Evolutionary conservation across 192 early-diverging fungal genomes (phyloP), one percentile per base, ranked within the genome.

Genomic region (Geosiphon pyriformis): DNA sequence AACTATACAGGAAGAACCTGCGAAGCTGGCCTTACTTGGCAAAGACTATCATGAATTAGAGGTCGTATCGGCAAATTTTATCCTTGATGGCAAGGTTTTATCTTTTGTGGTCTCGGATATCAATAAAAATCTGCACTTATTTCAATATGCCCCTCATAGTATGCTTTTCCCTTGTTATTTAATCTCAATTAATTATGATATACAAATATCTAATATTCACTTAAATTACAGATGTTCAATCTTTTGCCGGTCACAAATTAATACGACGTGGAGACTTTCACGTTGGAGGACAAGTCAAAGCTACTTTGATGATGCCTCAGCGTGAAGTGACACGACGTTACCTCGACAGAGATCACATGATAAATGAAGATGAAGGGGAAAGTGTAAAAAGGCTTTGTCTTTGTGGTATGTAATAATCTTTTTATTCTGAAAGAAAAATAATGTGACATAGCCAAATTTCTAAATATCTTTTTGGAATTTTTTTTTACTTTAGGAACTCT

Each of bases 221-320:
- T 33, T 18, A 32, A 4, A 35, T 51, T n/a, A 17, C 60, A 91
- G 90, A 97, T 67, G 80, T 93, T 31, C 92, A 94, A 60, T 96
- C 95, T 0, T 85, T 88, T 54, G 80, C 83, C 57, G 97, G 97
- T 17, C 87, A 90, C 63, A 90, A 90, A 66, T 85, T 99, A 37
- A 81, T 99, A 58, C 87, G 92, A 6, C 79, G 91, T 17, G 95
- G 91, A 54, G 95, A 98, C 68, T 90, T 89, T 62, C 90, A 94
- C 69, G 67, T 93, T 30, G 91, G 92, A 1, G 82, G 87, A 6
- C 89, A 87, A 48, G 82, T 96, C 2, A 75, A 85, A 26, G 80
- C 83, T 17, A 83, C 94, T 65, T 61, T 82, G n/a, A 77, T 89
- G 0, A 51, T 95, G 48, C 75, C 80, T 4, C 61, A 73, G 27